phyloP scores from a whole-genome alignment of 805 yeast species.

The Candida ficus region DNA sequence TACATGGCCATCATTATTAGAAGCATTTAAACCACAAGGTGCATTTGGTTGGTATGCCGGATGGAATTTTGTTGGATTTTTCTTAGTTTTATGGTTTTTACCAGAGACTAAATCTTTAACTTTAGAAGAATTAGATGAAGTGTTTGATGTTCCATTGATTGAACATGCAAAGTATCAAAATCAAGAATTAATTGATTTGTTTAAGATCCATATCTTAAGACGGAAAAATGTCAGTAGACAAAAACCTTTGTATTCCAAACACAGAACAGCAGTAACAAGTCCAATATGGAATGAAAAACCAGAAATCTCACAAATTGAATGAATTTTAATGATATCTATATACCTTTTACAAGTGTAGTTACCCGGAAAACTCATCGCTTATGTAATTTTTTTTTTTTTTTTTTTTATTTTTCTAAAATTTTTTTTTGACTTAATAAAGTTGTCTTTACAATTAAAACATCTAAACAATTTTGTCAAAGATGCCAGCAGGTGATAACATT shows the following conservation, averaged over 20 bases:
- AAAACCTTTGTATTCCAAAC: constrained; percentile 52
- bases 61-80: constrained; percentile 70
- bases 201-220: constrained; percentile 45
- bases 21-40: constrained; percentile 70
- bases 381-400: background rate
- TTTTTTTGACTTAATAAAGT: too few species aligned
- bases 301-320: constrained; percentile 47
- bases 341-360: too few species aligned
- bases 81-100: constrained; percentile 63
- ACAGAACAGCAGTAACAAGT: constrained; percentile 55
- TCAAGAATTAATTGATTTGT: constrained; percentile 33
- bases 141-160: constrained; percentile 53
- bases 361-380: constrained; percentile 2
- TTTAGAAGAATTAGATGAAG: constrained; percentile 67
- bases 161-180: constrained; percentile 50
- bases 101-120: constrained; percentile 67
- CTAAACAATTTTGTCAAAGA: too few species aligned
- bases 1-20: constrained; percentile 72
- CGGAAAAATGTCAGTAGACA: constrained; percentile 39
- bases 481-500: constrained; percentile 39
- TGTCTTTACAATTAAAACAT: too few species aligned
- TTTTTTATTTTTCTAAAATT: background rate
- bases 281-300: constrained; percentile 60
- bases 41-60: constrained; percentile 89
- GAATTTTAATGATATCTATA: too few species aligned